Evolutionary conservation across 345 rosid species (phyloP).

Genomic region (Salix suchowensis): DNA sequence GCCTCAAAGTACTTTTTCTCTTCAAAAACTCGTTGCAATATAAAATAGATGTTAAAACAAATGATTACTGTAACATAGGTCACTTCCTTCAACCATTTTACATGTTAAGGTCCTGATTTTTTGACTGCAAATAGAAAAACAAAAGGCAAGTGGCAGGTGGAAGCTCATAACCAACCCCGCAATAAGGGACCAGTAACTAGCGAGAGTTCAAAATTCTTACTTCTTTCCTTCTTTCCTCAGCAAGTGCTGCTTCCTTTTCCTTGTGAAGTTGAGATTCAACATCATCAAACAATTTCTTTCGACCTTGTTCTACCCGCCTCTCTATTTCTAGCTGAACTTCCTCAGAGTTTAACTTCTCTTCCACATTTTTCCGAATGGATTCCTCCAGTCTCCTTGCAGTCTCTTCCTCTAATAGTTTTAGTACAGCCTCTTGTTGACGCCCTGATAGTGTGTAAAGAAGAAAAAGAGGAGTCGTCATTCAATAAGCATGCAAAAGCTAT

Average conservation of each 20-base stretch:
- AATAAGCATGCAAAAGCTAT: not conserved
- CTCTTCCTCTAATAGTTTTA: slow-evolving; percentile 68
- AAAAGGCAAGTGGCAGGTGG: not conserved
- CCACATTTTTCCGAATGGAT: slow-evolving; percentile 71
- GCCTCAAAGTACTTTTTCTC: not conserved
- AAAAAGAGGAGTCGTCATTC: not conserved
- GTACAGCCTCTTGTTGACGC: slow-evolving; percentile 58
- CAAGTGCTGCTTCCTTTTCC: slow-evolving; percentile 69
- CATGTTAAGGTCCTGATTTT: not conserved
- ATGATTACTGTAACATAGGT: not conserved
- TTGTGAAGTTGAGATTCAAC: slow-evolving; percentile 52
- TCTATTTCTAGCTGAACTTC: slow-evolving; percentile 53
- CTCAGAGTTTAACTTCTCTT: slow-evolving; percentile 54
- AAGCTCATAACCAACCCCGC: not conserved
- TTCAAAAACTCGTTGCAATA: not conserved
- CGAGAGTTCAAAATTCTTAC: slow-evolving; percentile 31
- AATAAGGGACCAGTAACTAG: not conserved
- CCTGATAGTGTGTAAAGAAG: slow-evolving; percentile 20
- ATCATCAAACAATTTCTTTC: slow-evolving; percentile 55
- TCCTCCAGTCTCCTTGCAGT: slow-evolving; percentile 69
- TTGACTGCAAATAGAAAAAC: not conserved
- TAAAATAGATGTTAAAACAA: too few species aligned
- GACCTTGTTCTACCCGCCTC: slow-evolving; percentile 57
- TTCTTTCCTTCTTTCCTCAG: slow-evolving; percentile 63
- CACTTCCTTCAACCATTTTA: not conserved